Evolutionary conservation across 495 filamentous ascomycete genomes (phyloP).

Genomic region (Neurospora sublineolata): DNA sequence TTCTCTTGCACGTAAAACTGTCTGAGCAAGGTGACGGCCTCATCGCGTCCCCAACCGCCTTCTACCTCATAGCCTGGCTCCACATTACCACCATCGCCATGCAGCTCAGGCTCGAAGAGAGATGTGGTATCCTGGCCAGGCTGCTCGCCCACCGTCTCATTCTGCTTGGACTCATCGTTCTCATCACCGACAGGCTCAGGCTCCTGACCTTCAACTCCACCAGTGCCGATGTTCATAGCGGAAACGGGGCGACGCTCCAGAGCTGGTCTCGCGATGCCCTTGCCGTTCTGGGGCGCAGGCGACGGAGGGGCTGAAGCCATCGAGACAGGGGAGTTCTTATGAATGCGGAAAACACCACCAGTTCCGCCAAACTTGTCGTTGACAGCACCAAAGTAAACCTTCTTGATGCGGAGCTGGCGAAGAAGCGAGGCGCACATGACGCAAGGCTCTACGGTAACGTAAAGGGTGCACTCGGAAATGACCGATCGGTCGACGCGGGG

Average conservation of each 20-base stretch:
- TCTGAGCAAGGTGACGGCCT: slow-evolving; percentile 80
- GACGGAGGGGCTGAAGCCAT: slow-evolving; percentile 17
- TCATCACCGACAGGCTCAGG: slow-evolving; percentile 2
- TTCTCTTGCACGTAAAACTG: slow-evolving; percentile 98
- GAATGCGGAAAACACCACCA: slow-evolving; percentile 78
- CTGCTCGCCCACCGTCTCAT: background rate
- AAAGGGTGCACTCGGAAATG: slow-evolving; percentile 64
- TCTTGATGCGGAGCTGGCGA: slow-evolving; percentile 67
- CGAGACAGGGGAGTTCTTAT: slow-evolving; percentile 50
- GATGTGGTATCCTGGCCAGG: background rate
- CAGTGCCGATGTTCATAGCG: background rate
- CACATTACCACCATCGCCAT: slow-evolving; percentile 37
- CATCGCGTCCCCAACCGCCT: slow-evolving; percentile 73
- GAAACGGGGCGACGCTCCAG: slow-evolving; percentile 16
- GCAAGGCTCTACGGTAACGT: slow-evolving; percentile 95
- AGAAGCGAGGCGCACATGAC: slow-evolving; percentile 96
- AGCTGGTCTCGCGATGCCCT: slow-evolving; percentile 17
- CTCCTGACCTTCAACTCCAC: background rate
- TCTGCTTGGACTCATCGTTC: background rate
- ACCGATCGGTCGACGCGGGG: slow-evolving; percentile 38
- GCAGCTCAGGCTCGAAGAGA: slow-evolving; percentile 5
- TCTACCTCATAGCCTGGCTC: slow-evolving; percentile 64
- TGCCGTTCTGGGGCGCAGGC: slow-evolving; percentile 18
- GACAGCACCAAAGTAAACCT: slow-evolving; percentile 84
- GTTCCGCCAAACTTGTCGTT: slow-evolving; percentile 96